Percentiles rank a stretch among this genome's conserved stretches.
Conservation (phyloP, 257 asterid genomes). For the Ophiorrhiza pumila region DNA sequence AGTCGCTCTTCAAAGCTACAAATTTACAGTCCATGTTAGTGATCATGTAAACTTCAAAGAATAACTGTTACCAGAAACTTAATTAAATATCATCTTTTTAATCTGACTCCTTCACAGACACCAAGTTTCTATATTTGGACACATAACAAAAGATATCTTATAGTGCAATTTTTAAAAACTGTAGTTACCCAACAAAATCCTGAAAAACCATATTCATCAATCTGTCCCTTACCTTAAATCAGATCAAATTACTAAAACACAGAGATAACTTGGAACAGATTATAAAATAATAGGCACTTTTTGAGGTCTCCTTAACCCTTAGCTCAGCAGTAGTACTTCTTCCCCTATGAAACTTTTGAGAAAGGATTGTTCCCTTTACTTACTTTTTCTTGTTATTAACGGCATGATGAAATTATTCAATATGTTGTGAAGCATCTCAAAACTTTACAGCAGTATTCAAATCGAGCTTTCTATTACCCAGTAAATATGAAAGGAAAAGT, state of each 20-base stretch:
- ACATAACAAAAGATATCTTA: neutral
- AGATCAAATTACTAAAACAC: neutral
- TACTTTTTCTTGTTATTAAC: neutral
- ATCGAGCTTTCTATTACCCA: neutral
- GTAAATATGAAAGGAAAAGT: neutral
- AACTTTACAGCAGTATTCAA: neutral
- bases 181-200: neutral
- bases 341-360: neutral
- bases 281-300: neutral
- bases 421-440: neutral
- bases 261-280: neutral
- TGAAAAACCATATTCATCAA: neutral
- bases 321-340: neutral
- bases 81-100: neutral
- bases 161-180: neutral
- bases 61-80: neutral
- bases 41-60: neutral
- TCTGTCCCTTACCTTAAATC: neutral
- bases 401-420: neutral
- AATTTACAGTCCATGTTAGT: conserved; percentile 4
- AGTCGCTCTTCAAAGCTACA: conserved; percentile 92
- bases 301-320: neutral
- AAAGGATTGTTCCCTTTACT: neutral
- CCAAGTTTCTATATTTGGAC: neutral
- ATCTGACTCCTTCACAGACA: neutral